Conservation (phyloP, 495 filamentous ascomycete species). For the Trichoderma orchidacearum region DNA sequence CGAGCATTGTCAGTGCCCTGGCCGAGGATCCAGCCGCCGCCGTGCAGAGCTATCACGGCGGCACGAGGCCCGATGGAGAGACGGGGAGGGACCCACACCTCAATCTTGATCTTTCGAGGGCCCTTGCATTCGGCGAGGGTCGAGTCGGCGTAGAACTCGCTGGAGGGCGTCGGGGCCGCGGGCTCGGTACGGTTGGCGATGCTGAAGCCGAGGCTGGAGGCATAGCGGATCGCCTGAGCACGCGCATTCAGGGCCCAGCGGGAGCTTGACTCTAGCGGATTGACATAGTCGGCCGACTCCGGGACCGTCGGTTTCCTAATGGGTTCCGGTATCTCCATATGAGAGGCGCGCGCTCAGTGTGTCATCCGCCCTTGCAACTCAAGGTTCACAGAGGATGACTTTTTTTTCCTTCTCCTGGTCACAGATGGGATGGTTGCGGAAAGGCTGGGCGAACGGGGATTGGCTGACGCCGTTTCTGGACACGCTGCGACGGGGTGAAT, state of each 20-base stretch:
- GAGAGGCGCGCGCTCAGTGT: not conserved
- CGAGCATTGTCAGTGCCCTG: conserved; percentile 56
- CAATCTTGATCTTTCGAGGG: conserved; percentile 5
- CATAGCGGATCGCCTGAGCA: conserved; percentile 7
- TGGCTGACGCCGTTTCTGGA: not conserved
- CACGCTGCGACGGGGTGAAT: not conserved
- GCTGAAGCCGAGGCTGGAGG: conserved; percentile 7
- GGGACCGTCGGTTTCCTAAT: conserved; percentile 14
- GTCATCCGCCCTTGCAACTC: not conserved
- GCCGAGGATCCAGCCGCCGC: conserved; percentile 68
- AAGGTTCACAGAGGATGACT: not conserved
- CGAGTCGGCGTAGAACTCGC: conserved; percentile 9
- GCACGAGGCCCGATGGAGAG: not conserved
- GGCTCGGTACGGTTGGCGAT: conserved; percentile 6
- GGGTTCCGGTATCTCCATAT: conserved; percentile 2
- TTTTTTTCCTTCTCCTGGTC: not conserved
- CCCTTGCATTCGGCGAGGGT: conserved; percentile 7
- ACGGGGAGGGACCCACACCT: conserved; percentile 9
- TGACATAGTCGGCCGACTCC: conserved; percentile 9
- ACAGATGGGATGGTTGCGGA: no score
- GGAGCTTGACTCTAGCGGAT: conserved; percentile 9
- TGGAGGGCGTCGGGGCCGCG: conserved; percentile 2
- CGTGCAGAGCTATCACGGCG: conserved; percentile 60
- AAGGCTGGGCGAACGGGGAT: not conserved
- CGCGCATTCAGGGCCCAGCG: conserved; percentile 9